Evolutionary conservation across 2,329 filamentous ascomycete genomes (phyloP).

Genomic region (Alternaria consortialis): DNA sequence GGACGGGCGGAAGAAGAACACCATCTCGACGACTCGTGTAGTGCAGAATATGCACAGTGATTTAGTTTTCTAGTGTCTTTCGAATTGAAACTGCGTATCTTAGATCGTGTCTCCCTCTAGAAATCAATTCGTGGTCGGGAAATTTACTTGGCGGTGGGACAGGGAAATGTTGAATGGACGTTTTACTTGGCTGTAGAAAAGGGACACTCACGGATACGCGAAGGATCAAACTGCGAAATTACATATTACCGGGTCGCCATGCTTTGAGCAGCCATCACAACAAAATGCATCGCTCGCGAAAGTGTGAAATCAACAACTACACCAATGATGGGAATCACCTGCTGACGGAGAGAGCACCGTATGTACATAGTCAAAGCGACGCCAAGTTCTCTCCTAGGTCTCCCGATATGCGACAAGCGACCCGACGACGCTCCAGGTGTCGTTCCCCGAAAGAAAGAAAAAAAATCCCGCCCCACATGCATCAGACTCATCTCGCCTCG

Average conservation of each 20-base stretch:
- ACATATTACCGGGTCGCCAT: neutral
- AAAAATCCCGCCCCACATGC: constrained; percentile 2
- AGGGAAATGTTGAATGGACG: neutral
- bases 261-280: neutral
- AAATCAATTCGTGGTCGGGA: neutral
- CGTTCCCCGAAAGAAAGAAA: constrained; percentile 4
- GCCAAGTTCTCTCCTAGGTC: constrained; percentile 1
- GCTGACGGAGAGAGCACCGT: neutral
- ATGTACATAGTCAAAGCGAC: neutral
- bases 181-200: neutral
- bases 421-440: neutral
- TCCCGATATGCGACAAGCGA: constrained; percentile 9
- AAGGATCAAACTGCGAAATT: neutral
- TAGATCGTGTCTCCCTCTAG: neutral
- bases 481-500: neutral
- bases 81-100: neutral
- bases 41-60: neutral
- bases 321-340: neutral
- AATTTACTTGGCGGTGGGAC: neutral
- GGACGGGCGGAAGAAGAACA: neutral
- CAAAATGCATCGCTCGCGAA: neutral
- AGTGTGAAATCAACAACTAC: neutral
- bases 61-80: neutral
- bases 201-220: too few relatives aligned
- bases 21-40: neutral